Percentiles rank a stretch among this genome's conserved stretches.
phyloP scores from a whole-genome alignment of 768 basidiomycete species.

The Agaricus sinodeliciosus region DNA sequence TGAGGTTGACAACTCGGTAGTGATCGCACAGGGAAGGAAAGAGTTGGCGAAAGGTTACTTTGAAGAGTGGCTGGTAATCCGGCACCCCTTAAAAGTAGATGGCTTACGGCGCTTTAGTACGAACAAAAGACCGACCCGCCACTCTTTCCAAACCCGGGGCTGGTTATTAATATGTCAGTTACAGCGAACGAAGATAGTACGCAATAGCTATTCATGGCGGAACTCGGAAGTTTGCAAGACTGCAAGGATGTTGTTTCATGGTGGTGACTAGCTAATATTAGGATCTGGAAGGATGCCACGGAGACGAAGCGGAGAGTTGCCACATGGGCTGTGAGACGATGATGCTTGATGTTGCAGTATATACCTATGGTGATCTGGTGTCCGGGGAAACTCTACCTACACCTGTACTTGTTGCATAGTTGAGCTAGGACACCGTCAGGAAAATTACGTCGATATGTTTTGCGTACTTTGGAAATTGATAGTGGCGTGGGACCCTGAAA shows the following conservation, averaged over 20 bases:
- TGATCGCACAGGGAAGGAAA: neutral
- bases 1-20: neutral
- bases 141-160: conserved; percentile 8
- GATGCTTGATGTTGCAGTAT: neutral
- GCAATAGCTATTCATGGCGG: neutral
- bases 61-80: neutral
- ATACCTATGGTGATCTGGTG: neutral
- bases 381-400: neutral
- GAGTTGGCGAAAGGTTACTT: neutral
- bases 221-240: neutral
- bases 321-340: neutral
- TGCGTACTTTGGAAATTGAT: too few species aligned
- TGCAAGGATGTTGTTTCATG: neutral
- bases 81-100: neutral
- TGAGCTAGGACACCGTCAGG: neutral
- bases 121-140: neutral
- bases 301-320: neutral
- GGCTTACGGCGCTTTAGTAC: conserved; percentile 1
- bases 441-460: neutral
- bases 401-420: neutral
- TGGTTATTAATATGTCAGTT: conserved; percentile 3
- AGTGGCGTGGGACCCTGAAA: too few species aligned
- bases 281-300: neutral
- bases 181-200: neutral
- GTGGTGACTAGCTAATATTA: neutral